These are phyloP conservation scores for Pseudomassariella vexata DNA, from an alignment of 2,329 filamentous ascomycete species.

Conservation along the genomic window DNA sequence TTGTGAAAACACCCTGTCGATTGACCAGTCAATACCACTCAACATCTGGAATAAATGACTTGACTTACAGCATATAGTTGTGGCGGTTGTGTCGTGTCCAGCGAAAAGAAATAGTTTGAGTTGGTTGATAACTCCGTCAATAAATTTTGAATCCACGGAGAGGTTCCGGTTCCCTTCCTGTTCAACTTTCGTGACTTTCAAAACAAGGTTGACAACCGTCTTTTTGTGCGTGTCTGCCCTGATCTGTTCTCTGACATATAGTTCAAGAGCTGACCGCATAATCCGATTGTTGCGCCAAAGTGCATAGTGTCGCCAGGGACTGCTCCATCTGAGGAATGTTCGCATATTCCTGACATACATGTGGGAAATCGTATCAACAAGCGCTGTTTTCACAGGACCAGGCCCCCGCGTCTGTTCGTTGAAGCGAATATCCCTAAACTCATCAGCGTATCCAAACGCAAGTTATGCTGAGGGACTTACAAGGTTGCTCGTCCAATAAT, in stretches of 20 bases:
- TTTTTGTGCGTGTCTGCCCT: conserved; percentile 7
- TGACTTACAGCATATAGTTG: no score
- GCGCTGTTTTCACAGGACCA: conserved; percentile 1
- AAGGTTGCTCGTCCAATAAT: conserved; percentile 16
- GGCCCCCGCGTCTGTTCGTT: conserved; percentile 6
- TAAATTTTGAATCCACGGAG: conserved; percentile 4
- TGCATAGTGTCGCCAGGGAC: conserved; percentile 1
- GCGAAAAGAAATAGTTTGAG: conserved; percentile 19
- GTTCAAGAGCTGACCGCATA: conserved; percentile 9
- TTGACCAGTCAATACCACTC: no score
- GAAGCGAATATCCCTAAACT: conserved; percentile 4
- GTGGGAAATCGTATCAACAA: conserved; percentile 7
- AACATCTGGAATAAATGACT: no score
- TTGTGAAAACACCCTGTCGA: no score
- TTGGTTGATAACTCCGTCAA: conserved; percentile 10
- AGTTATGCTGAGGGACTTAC: conserved; percentile 9
- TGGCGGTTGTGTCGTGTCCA: conserved; percentile 21
- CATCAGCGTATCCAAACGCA: background rate
- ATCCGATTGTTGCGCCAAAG: conserved; percentile 8
- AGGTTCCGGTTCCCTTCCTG: background rate
- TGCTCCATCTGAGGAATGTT: conserved; percentile 1
- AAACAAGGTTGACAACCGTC: conserved; percentile 16
- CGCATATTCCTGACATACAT: conserved; percentile 8
- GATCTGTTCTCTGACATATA: conserved; percentile 8
- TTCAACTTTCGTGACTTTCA: conserved; percentile 11